Base-by-base conservation (phyloP, 164 flowering plant genomes). In the Piper longum region DNA sequence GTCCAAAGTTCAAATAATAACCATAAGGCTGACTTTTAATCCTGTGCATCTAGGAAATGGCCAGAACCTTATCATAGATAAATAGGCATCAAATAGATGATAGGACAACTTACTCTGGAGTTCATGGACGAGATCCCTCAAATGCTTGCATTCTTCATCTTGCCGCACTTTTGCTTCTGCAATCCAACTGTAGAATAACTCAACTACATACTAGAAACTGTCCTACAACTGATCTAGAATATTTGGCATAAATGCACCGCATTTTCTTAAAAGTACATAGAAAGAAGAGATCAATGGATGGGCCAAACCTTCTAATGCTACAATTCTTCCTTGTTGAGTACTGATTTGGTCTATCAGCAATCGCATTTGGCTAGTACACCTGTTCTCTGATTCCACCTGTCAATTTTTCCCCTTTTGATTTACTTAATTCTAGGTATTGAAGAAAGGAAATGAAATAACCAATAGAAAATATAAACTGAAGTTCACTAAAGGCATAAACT, bases 311-410 rank as follows among this genome's bases (percentile, higher is more conserved):
- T 93, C 90, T 39, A 93, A 81, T 57, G 82, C 73, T 59, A 81
- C 82, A 74, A 88, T 77, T 48, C 71, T 76, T 54, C 84, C 89
- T 66, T 88, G 92, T 71, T 93, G 97, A 68, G 65, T 63, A 78
- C 97, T 93, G 65, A 93, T 83, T 75, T 90, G 95, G 75, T 93
- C 96, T 69, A 93, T 90, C n/a, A 88, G 73, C 52, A 77, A 72
- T 62, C 81, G 73, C 79, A 76, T 84, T 73, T 88, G 87, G 69
- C 86, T 83, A 18, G 86, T 80, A 73, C 96, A 90, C 48, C 75
- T 84, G 64, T 63, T 78, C 78, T 90, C 95, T 39, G 92, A 75
- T 68, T 85, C 95, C 61, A 90, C 76, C 99, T 93, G 81, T 67
- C 43, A 56, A 52, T 9, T 48, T 48, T 48, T 45, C 2, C 52